Evolutionary conservation across 345 rosid genomes (phyloP), one percentile per base, ranked within the genome.

Genomic region (Hibiscus trionum): DNA sequence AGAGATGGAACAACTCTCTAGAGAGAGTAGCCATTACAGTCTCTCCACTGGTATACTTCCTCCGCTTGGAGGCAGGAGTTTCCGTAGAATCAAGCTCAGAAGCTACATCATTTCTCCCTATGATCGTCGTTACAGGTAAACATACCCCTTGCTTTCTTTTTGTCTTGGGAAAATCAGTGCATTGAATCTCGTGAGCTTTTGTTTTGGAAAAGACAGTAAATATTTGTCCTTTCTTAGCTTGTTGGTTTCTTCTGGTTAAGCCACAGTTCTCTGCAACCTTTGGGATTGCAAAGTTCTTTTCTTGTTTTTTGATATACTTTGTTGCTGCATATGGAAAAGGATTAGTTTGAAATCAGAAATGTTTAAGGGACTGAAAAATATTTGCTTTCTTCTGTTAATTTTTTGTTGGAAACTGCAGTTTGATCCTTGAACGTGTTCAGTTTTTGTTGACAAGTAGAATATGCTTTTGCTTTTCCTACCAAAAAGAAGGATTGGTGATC

Each of bases 21-120:
- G 92, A 77, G 91, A 89, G 19, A 91, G 93, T 2, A 95, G 99
- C 75, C 96, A 88, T 49, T 92, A 90, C 75, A 95, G 97, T 80
- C 89, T 95, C 46, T 75, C 97, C 0, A 90, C 91, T 37, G 95
- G 91, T 4, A 82, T 95, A 47, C 82, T 95, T 70, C 99, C 99
- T 57, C 81, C 97, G 4, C 96, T 95, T 1, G 99, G 99, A 2
- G 96, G 97, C 4, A 84, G 93, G 76, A 92, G 96, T 77, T 82
- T 79, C 70, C 96, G 97, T 17, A 64, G 97, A 69, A 74, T 90
- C 61, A 86, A 84, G 88, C 97, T 95, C 35, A 72, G 74, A 16
- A 65, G 77, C 31, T 87, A 77, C 80, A 80, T 87, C 61, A 6
- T 95, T 5, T 95, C 97, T 10, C 97, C 99, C 57, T 87, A 89